These are phyloP conservation scores for Fusarium sp. DNA, from an alignment of 2,329 filamentous ascomycete species.

Conservation along the genomic window DNA sequence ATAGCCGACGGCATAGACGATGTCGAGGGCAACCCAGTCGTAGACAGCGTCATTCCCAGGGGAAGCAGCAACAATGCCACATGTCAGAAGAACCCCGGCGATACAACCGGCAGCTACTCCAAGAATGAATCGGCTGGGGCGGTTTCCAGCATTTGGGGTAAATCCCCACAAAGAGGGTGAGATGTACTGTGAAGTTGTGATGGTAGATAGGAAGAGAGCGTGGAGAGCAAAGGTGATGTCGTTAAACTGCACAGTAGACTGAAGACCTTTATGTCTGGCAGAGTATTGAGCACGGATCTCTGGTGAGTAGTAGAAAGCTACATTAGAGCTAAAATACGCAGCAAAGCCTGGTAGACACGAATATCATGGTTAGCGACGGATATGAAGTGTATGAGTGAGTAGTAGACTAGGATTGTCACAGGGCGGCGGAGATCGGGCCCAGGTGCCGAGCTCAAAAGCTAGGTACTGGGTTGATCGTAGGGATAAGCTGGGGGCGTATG, in stretches of 20 bases:
- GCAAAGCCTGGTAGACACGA: conserved; percentile 68
- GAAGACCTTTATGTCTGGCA: conserved; percentile 77
- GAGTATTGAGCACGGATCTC: conserved; percentile 86
- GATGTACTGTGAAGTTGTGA: conserved; percentile 85
- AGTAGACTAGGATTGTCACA: conserved; percentile 12
- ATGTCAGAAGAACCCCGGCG: conserved; percentile 66
- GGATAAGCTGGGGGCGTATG: conserved; percentile 16
- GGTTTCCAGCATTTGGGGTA: conserved; percentile 67
- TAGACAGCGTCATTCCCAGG: conserved; percentile 54
- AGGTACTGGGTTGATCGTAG: conserved; percentile 11
- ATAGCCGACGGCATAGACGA: conserved; percentile 79
- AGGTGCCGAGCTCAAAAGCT: conserved; percentile 19
- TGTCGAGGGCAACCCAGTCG: conserved; percentile 73
- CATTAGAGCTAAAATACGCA: conserved; percentile 81
- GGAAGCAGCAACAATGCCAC: conserved; percentile 60
- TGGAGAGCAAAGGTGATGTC: conserved; percentile 91
- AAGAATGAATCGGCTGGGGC: conserved; percentile 70
- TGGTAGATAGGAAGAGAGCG: conserved; percentile 76
- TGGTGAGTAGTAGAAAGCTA: conserved; percentile 82
- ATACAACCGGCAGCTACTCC: conserved; percentile 79
- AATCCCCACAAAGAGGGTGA: conserved; percentile 81
- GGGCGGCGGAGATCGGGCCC: conserved; percentile 28
- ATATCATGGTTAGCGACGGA: conserved; percentile 32
- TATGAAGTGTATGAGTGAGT: not conserved
- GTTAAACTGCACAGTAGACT: conserved; percentile 89